Evolutionary conservation across 2,329 filamentous ascomycete species (phyloP), one percentile per base, ranked within the genome.

Genomic region (Colletotrichum magnum): DNA sequence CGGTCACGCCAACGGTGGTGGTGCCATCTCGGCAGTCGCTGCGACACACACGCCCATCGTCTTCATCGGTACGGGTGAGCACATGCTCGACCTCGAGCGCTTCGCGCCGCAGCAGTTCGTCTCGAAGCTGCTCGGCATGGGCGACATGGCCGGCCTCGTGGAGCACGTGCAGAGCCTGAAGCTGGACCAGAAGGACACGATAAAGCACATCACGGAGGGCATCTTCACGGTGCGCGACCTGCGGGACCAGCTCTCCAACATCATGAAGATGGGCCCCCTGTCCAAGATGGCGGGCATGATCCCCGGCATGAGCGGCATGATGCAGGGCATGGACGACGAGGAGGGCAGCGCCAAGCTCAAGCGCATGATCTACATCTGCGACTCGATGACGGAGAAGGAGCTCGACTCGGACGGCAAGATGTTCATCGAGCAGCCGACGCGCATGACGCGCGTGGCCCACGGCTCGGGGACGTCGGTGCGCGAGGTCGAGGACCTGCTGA

Each of bases 231-330:
- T 99, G 41, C 92, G 96, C 64, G 96, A 99, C 79, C 87, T 99
- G 73, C 90, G 96, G 21, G 96, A 99, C 79, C 97, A 99, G 78
- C 90, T 99, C 13, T 93, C 92, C 68, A 98, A 98, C 77, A 98
- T 99, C 77, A 98, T 98, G 94, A 99, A 99, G 84, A 98, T 99
- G 96, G 96, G 96, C 0, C 96, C 96, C 0, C 84, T 99, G 1
- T 97, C 93, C 18, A 98, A 99, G 80, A 97, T 99, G 89, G 97
- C 95, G 0, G 94, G 95, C 75, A 99, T 99, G 96, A 98, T 99
- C 72, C 96, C 96, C 0, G 96, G 96, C 32, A 92, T 99, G 80
- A 92, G 92, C 74, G 93, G 93, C 77, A 92, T 98, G 87, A 98
- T 98, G 89, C 92, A 94, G 61, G 94, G 94, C 47, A 96, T 98